Evolutionary conservation across 2,329 filamentous ascomycete species (phyloP), one percentile per base, ranked within the genome.

Genomic region (Aureobasidium sp.): DNA sequence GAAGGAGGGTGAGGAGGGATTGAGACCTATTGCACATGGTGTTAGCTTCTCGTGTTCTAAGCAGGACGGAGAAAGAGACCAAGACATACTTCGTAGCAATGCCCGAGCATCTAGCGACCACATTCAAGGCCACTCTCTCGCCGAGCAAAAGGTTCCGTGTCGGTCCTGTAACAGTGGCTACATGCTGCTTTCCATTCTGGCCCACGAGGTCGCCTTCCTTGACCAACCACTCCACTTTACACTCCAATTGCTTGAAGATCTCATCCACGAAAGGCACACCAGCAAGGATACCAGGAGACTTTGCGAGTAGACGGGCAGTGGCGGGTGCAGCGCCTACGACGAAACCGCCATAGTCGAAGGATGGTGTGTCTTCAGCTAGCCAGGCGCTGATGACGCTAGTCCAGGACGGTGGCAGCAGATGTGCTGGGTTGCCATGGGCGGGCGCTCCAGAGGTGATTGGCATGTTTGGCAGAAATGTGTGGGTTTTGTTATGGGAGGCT

Each of bases 321-420:
- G 76, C 76, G 10, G 77, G 71, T 17, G 77, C 78, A 43, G 89
- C 84, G 66, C 94, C 94, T 27, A 99, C 94, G 7, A 99, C 94
- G 75, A 96, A 99, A 64, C 94, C 94, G 70, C 90, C 94, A 74
- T 96, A 97, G 81, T 99, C 94, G 77, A 96, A 93, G 59, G 90
- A 94, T 5, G 94, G 94, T 3, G 92, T 95, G 78, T 99, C 94
- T 77, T 99, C 94, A 71, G 92, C 89, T 15, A 97, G 87, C 94
- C 94, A 99, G 70, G 84, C 78, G 27, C 87, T 84, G 66, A 97
- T 85, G 67, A 87, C 84, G 55, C 86, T 82, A 74, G 93, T 96
- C 85, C 91, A 97, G 66, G 87, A 89, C 26, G 87, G 84, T 0
- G 93, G 92, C 47, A 97, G 86, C 66, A 97, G 84, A 73, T 96